These are phyloP conservation scores for Trypanosoma mega DNA, from an alignment of 208 protist genomes.

Conservation along the genomic window DNA sequence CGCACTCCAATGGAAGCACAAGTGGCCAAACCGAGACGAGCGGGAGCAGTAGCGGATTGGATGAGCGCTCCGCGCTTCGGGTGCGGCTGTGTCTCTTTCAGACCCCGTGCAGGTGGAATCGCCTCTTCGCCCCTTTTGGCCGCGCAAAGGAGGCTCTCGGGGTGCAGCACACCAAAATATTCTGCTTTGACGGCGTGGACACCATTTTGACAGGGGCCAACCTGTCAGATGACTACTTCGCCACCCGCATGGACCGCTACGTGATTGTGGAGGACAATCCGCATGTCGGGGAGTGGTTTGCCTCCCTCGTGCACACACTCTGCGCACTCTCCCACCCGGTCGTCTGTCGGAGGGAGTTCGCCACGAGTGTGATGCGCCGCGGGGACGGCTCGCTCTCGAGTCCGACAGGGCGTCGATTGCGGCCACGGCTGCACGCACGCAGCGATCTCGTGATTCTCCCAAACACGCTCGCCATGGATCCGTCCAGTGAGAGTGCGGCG, in stretches of 20 bases:
- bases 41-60: too few species aligned
- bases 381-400: not conserved
- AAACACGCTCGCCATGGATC: slow-evolving; percentile 44
- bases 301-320: slow-evolving; percentile 39
- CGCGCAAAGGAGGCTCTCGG: slow-evolving; percentile 80
- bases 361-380: not conserved
- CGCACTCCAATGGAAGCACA: slow-evolving; percentile 10
- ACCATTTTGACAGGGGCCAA: slow-evolving; percentile 93
- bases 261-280: slow-evolving; percentile 62
- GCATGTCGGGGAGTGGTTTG: slow-evolving; percentile 68
- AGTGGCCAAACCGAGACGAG: too few species aligned
- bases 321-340: slow-evolving; percentile 50
- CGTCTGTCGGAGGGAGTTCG: slow-evolving; percentile 33
- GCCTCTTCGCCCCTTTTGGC: slow-evolving; percentile 52
- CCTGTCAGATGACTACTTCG: slow-evolving; percentile 94
- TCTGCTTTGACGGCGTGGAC: slow-evolving; percentile 86
- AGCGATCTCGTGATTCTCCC: slow-evolving; percentile 67
- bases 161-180: slow-evolving; percentile 95
- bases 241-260: slow-evolving; percentile 93
- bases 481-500: slow-evolving; percentile 33
- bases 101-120: slow-evolving; percentile 57
- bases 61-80: slow-evolving; percentile 18
- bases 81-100: slow-evolving; percentile 71
- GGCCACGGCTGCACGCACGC: slow-evolving; percentile 40
- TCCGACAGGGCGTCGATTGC: not conserved